Conservation (phyloP, 106 monocot genomes). For the Dioscorea alata region DNA sequence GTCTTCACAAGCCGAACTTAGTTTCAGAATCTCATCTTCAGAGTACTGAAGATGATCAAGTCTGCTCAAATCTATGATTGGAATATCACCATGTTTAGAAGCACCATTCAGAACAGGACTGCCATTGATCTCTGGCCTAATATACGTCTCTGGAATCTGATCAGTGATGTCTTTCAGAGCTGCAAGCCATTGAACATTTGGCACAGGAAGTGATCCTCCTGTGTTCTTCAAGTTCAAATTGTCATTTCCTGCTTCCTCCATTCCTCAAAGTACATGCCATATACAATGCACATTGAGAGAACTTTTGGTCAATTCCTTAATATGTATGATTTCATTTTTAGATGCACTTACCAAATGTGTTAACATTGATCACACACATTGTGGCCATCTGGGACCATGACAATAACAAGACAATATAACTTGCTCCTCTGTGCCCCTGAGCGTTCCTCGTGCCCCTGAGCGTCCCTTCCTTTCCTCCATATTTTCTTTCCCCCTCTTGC, state of each 20-base stretch:
- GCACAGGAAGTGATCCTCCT: neutral
- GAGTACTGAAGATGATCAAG: constrained; percentile 1
- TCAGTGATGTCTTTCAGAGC: constrained; percentile 7
- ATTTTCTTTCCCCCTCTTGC: too few relatives aligned
- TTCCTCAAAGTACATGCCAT: neutral
- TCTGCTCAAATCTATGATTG: constrained; percentile 17
- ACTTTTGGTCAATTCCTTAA: too few relatives aligned
- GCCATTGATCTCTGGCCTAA: constrained; percentile 15
- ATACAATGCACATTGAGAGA: too few relatives aligned
- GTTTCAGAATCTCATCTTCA: constrained; percentile 12
- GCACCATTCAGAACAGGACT: neutral
- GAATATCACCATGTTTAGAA: constrained; percentile 3
- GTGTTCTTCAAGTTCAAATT: neutral
- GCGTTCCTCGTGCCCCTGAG: too few relatives aligned
- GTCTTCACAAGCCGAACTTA: constrained; percentile 22
- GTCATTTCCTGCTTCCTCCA: neutral
- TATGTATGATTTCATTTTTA: too few relatives aligned
- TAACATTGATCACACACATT: too few relatives aligned
- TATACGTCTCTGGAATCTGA: constrained; percentile 11
- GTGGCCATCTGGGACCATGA: too few relatives aligned
- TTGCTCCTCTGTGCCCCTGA: too few relatives aligned
- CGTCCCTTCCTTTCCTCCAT: too few relatives aligned
- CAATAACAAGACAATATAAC: too few relatives aligned
- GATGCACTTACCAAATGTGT: too few relatives aligned
- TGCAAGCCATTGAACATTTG: constrained; percentile 24